Evolutionary conservation across 2,329 filamentous ascomycete genomes (phyloP).

Genomic region (Alternaria conjuncta): DNA sequence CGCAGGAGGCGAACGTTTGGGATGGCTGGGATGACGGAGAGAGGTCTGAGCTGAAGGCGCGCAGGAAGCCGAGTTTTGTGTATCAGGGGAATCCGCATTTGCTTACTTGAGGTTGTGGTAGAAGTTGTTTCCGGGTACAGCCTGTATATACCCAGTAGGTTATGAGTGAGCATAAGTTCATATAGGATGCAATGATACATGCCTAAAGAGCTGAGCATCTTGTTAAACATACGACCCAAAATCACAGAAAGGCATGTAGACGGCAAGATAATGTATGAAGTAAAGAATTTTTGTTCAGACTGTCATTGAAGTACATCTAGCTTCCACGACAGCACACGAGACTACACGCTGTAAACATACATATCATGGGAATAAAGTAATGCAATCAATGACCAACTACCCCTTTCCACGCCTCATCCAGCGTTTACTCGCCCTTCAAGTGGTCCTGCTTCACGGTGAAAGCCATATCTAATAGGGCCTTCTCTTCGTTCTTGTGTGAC

Average conservation of each 20-base stretch:
- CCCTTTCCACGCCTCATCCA: background rate
- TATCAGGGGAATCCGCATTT: background rate
- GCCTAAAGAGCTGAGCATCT: background rate
- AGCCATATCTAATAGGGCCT: slow-evolving; percentile 74
- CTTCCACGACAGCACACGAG: slow-evolving; percentile 24
- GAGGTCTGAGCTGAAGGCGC: background rate
- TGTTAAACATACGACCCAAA: background rate
- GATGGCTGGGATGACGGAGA: background rate
- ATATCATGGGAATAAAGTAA: slow-evolving; percentile 25
- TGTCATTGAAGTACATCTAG: background rate
- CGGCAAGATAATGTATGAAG: background rate
- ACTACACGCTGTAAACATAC: slow-evolving; percentile 42
- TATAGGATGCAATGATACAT: too few relatives aligned
- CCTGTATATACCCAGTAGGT: too few relatives aligned
- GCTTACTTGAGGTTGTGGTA: background rate
- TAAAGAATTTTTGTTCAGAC: background rate
- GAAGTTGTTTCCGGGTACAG: background rate
- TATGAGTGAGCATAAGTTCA: too few relatives aligned
- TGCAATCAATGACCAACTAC: slow-evolving; percentile 14
- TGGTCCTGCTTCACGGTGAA: slow-evolving; percentile 69
- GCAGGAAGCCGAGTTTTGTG: background rate
- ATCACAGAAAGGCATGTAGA: background rate
- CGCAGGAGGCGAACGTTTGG: background rate
- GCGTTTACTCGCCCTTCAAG: slow-evolving; percentile 66
- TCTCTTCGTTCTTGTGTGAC: slow-evolving; percentile 89